These are phyloP conservation scores for Lasiodiplodia sp. DNA, from an alignment of 2,329 filamentous ascomycete genomes.

Conservation along the genomic window DNA sequence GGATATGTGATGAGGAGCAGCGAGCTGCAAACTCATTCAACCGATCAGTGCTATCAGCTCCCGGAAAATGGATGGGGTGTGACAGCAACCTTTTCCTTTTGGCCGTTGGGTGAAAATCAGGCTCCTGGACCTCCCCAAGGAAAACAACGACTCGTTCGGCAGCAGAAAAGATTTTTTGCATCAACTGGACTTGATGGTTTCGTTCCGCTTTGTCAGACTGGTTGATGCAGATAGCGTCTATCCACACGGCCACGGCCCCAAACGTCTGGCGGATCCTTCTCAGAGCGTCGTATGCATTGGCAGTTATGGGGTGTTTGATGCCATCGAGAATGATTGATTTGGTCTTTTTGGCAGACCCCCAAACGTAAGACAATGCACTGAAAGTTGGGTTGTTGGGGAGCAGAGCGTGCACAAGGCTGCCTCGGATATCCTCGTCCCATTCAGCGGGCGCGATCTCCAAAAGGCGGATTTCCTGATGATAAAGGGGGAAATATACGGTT, in stretches of 20 bases:
- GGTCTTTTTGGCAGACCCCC: not conserved
- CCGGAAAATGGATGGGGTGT: not conserved
- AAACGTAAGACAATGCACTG: not conserved
- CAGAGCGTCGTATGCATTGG: not conserved
- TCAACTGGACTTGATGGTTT: not conserved
- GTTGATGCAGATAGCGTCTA: not conserved
- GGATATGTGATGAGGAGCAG: not conserved
- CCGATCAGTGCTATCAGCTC: not conserved
- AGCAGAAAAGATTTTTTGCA: not conserved
- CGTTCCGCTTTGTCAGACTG: not conserved
- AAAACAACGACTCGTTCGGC: not conserved
- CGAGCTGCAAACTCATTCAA: not conserved
- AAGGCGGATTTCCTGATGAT: not conserved
- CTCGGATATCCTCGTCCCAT: not conserved
- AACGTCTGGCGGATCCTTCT: not conserved
- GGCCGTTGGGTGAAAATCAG: not conserved
- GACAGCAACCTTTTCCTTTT: not conserved
- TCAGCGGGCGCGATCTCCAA: not conserved
- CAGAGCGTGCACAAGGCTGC: not conserved
- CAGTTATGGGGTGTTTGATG: not conserved
- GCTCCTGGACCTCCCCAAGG: not conserved
- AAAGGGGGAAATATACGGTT: not conserved
- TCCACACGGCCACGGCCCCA: not conserved
- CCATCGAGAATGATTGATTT: not conserved
- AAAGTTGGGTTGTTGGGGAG: not conserved